These are phyloP conservation scores for Pseudogymnoascus sp. DNA, from an alignment of 2,329 filamentous ascomycete species.

Conservation along the genomic window DNA sequence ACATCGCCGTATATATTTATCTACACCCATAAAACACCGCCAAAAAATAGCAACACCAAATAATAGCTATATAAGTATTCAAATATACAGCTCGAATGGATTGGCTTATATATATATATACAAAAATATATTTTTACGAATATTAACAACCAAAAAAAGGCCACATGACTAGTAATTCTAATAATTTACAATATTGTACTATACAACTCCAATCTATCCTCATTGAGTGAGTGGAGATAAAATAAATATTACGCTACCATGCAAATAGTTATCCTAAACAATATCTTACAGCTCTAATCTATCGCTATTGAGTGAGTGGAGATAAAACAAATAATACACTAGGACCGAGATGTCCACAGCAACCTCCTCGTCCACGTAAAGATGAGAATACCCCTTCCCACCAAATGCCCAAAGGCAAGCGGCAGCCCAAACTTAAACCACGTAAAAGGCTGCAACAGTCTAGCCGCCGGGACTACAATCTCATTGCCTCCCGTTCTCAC, in stretches of 20 bases:
- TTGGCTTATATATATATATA: too few species aligned
- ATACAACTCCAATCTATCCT: background rate
- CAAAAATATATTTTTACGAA: too few species aligned
- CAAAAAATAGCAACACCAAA: too few species aligned
- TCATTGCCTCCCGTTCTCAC: background rate
- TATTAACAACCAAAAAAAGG: too few species aligned
- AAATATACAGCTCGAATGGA: too few species aligned
- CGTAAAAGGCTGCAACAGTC: conserved; percentile 14
- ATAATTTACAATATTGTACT: too few species aligned
- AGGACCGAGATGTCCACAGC: conserved; percentile 9
- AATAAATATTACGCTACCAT: background rate
- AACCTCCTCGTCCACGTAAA: conserved; percentile 14
- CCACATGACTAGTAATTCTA: too few species aligned
- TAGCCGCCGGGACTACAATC: conserved; percentile 11
- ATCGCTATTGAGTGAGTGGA: conserved; percentile 4
- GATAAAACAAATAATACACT: background rate
- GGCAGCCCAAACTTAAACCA: conserved; percentile 17
- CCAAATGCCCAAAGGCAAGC: conserved; percentile 14
- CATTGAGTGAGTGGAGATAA: conserved; percentile 3
- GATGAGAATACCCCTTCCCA: conserved; percentile 14
- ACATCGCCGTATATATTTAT: too few species aligned
- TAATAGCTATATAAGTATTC: too few species aligned
- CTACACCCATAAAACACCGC: too few species aligned
- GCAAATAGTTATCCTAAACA: background rate
- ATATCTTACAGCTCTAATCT: conserved; percentile 1